Evolutionary conservation across 169 alveolate genomes (phyloP).

Genomic region (Ichthyophthirius multifiliis): DNA sequence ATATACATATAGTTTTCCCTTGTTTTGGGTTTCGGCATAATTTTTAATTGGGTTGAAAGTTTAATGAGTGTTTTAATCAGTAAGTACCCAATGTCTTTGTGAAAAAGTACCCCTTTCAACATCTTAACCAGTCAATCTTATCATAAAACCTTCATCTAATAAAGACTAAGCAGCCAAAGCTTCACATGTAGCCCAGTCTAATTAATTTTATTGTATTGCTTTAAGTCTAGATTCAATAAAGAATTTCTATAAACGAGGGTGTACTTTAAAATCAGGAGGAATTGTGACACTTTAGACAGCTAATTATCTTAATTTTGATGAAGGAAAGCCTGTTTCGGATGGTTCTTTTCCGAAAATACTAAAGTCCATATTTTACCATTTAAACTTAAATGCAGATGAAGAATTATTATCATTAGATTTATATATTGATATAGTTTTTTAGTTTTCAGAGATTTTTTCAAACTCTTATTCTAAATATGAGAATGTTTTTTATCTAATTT

Average conservation of each 20-base stretch:
- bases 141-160: slow-evolving; percentile 61
- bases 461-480: slow-evolving; percentile 48
- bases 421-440: slow-evolving; percentile 30
- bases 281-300: slow-evolving; percentile 48
- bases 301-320: slow-evolving; percentile 21
- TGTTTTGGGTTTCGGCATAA: slow-evolving; percentile 4
- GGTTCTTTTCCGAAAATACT: slow-evolving; percentile 48
- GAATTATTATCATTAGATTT: slow-evolving; percentile 45
- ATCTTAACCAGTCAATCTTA: slow-evolving; percentile 78
- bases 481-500: slow-evolving; percentile 33
- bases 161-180: slow-evolving; percentile 63
- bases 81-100: slow-evolving; percentile 64
- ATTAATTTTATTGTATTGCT: slow-evolving; percentile 23
- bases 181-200: slow-evolving; percentile 74
- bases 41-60: slow-evolving; percentile 27
- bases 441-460: slow-evolving; percentile 29
- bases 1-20: slow-evolving; percentile 64
- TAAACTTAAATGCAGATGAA: slow-evolving; percentile 49
- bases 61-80: slow-evolving; percentile 50
- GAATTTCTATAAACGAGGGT: slow-evolving; percentile 49
- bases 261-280: slow-evolving; percentile 38
- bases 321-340: slow-evolving; percentile 46
- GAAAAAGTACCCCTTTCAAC: slow-evolving; percentile 77
- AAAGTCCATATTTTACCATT: slow-evolving; percentile 61
- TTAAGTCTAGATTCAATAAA: slow-evolving; percentile 53